These are phyloP conservation scores for Hebeloma cylindrosporum DNA, from an alignment of 768 basidiomycete genomes.

Conservation along the genomic window DNA sequence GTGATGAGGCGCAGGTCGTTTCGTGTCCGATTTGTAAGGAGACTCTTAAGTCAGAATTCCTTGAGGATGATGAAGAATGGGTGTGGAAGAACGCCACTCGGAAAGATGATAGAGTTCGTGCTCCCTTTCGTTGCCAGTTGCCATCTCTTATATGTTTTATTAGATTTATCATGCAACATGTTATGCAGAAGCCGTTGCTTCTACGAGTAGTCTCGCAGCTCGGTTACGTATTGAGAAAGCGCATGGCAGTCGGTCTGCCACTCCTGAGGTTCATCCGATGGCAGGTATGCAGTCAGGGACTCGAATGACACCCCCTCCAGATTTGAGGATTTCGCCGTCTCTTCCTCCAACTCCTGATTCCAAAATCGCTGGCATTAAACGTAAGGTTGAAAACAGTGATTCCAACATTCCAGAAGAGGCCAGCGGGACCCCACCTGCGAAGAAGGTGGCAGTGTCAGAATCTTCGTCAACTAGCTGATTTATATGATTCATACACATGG, in stretches of 20 bases:
- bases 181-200: conserved; percentile 75
- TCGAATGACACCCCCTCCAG: conserved; percentile 40
- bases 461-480: conserved; percentile 5
- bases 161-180: conserved; percentile 96
- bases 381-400: conserved; percentile 65
- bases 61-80: conserved; percentile 98
- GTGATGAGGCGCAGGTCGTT: conserved; percentile 79
- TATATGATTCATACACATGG: conserved; percentile 1
- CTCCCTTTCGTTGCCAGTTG: conserved; percentile 1
- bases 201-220: conserved; percentile 63
- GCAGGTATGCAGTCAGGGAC: conserved; percentile 26
- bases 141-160: conserved; percentile 3
- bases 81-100: conserved; percentile 91
- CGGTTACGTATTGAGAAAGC: conserved; percentile 63
- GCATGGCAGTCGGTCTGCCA: conserved; percentile 69
- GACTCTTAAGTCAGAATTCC: conserved; percentile 82
- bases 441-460: conserved; percentile 57
- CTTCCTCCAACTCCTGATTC: conserved; percentile 53
- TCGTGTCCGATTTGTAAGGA: conserved; percentile 98
- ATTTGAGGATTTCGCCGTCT: conserved; percentile 38
- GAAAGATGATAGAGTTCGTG: conserved; percentile 79
- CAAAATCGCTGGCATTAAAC: conserved; percentile 62
- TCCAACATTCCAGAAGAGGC: conserved; percentile 37
- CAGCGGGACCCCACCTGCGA: conserved; percentile 60
- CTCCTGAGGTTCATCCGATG: conserved; percentile 57